Base-by-base conservation (phyloP, 2,329 filamentous ascomycete genomes). In the Torrubiella hemipterigena region DNA sequence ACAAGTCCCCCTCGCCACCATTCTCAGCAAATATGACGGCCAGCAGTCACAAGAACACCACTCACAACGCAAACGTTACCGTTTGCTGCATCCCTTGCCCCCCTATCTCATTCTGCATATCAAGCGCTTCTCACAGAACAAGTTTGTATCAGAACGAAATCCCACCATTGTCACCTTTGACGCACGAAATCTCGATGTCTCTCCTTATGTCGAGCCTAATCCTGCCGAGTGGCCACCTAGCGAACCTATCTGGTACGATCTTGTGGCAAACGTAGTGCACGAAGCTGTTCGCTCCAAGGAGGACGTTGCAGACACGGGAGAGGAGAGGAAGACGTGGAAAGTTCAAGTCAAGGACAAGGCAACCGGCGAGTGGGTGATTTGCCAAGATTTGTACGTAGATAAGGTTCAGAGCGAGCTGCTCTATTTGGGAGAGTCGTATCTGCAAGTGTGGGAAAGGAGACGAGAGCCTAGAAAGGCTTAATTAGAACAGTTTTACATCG, bases 81-180 rank as follows among this genome's bases (percentile, higher is more conserved):
- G 89, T 12, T 68, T 98, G 5, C 62, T 93, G 29, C 87, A 94
- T 48, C 91, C 91, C 1, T 67, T 98, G 0, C 91, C 91, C 1
- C 89, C 87, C 0, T 96, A 81, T 51, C 73, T 98, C 13, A 65
- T 91, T 32, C 85, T 98, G 61, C 89, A 98, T 61, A 79, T 96
- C 62, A 96, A 96, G 63, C 85, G 91, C 44, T 98, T 98, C 67
- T 84, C 79, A 43, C 78, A 81, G 42, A 98, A 98, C 65, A 94
- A 95, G 54, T 98, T 98, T 50, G 83, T 98, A 14, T 74, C 81
- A 3, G 89, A 96, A 59, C 81, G 91, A 30, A 98, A 98, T 54
- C 91, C 89, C 1, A 98, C 91, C 8, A 98, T 98, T 48, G 91
- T 98, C 40, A 96, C 89, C 0, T 98, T 96, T 55, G 84, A 89